These are phyloP conservation scores for Rhodamnia rubescens DNA, from an alignment of 345 rosid species.

Conservation along the genomic window DNA sequence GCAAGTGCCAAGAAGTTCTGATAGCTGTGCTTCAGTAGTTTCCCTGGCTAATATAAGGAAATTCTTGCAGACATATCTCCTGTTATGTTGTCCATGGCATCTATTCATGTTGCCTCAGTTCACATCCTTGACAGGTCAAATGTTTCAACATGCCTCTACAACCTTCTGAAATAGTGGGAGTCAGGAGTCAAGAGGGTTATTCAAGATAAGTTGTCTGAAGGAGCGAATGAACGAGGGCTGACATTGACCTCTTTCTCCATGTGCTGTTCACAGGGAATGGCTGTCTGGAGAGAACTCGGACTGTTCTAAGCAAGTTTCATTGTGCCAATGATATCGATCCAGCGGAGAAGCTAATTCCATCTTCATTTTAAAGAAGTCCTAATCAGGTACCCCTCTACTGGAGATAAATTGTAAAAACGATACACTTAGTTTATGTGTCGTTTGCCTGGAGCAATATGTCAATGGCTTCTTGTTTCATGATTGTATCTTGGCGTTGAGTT, in stretches of 20 bases:
- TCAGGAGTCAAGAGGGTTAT: conserved; percentile 56
- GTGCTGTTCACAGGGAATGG: conserved; percentile 93
- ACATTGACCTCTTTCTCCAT: conserved; percentile 85
- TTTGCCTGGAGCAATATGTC: too few species aligned
- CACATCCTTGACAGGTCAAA: conserved; percentile 46
- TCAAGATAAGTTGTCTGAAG: conserved; percentile 81
- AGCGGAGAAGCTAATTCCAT: conserved; percentile 70
- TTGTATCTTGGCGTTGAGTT: too few species aligned
- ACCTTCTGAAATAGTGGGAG: conserved; percentile 90
- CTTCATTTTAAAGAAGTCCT: conserved; percentile 54
- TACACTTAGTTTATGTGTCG: neutral
- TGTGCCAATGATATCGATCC: conserved; percentile 83
- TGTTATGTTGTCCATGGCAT: neutral
- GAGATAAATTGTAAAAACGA: neutral
- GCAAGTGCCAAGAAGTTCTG: neutral
- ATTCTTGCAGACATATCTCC: neutral
- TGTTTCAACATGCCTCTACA: conserved; percentile 92
- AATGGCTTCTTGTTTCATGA: too few species aligned
- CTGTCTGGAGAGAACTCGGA: conserved; percentile 93
- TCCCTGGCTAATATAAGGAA: neutral
- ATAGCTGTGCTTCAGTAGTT: neutral
- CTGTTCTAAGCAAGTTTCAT: conserved; percentile 79
- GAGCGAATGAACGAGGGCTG: conserved; percentile 83
- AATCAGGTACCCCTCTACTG: conserved; percentile 58
- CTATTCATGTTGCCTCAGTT: neutral